A percentile compares a stretch with the other conserved stretches of the same genome.
Conservation (phyloP, 2,329 filamentous ascomycete species). For the Hortaea werneckii region DNA sequence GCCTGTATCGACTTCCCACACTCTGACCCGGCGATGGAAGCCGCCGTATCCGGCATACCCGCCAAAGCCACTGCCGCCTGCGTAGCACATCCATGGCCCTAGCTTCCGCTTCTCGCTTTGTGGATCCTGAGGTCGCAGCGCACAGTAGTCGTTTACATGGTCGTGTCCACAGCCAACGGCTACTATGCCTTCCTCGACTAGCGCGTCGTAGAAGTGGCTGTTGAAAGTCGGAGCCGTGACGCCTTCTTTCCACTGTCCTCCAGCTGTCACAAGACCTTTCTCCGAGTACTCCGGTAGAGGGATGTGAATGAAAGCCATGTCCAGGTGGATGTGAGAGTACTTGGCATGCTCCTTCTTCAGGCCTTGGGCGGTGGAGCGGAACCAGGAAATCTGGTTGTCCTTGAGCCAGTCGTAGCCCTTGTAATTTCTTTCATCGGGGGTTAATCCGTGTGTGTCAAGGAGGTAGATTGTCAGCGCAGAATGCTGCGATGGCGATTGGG, state of each 20-base stretch:
- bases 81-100: conserved; percentile 93
- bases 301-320: conserved; percentile 96
- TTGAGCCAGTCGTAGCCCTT: conserved; percentile 98
- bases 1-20: conserved; percentile 92
- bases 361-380: conserved; percentile 63
- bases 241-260: conserved; percentile 69
- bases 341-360: conserved; percentile 59
- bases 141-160: conserved; percentile 95
- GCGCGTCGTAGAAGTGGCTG: conserved; percentile 80
- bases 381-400: conserved; percentile 89
- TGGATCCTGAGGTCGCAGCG: conserved; percentile 38
- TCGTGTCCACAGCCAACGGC: conserved; percentile 92
- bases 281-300: conserved; percentile 80
- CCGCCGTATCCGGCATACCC: conserved; percentile 88
- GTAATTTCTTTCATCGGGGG: conserved; percentile 76
- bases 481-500: conserved; percentile 67
- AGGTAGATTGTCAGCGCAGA: conserved; percentile 92
- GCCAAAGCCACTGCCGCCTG: conserved; percentile 81
- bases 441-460: conserved; percentile 85
- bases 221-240: conserved; percentile 86
- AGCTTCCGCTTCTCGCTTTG: conserved; percentile 9
- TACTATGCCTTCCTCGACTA: conserved; percentile 74
- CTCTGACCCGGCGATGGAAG: conserved; percentile 70
- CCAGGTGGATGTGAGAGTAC: conserved; percentile 87
- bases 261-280: conserved; percentile 41